Evolutionary conservation across 2,329 filamentous ascomycete genomes (phyloP), one percentile per base, ranked within the genome.

Genomic region (Fusarium buharicum): DNA sequence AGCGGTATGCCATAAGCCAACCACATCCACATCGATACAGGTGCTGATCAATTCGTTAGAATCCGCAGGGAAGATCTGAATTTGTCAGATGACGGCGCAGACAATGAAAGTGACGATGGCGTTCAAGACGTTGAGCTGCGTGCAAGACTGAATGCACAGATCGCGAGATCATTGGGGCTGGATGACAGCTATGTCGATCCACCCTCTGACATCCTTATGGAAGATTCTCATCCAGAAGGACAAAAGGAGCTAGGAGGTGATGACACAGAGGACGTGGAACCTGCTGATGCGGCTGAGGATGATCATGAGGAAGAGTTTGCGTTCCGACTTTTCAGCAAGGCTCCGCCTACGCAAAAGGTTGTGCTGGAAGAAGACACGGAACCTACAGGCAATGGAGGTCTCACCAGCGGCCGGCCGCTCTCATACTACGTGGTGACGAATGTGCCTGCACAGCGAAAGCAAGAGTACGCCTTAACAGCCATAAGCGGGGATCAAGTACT

Each of bases 301-400:
- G 73, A 68, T 8, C 66, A 62, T 7, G 67, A 73, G 11, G 70
- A 68, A 18, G 79, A 80, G 48, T 87, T 86, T 62, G 78, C 82
- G 50, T 88, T 88, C 69, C 79, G 83, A 9, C 79, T 89, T 24
- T 89, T 89, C 70, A 79, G 80, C 59, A 77, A 77, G 39, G 74
- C 80, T 16, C 74, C 73, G 6, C 74, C 78, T 3, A 72, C 76
- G 2, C 77, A 79, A 47, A 86, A 81, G 55, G 79, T 89, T 16
- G 73, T 86, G 3, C 75, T 88, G 16, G 74, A 78, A 17, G 74
- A 79, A 33, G 77, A 81, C 22, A 73, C 75, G 2, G 76, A 72
- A n/a, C 70, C 66, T 9, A 54, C 67, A 4, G 77, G 77, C 8
- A 71, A 77, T 12, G 80, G 79, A 12, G 74, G 54, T 3, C 60